Evolutionary conservation across 208 protist genomes (phyloP), one percentile per base, ranked within the genome.

Genomic region (Leishmania gerbilli): DNA sequence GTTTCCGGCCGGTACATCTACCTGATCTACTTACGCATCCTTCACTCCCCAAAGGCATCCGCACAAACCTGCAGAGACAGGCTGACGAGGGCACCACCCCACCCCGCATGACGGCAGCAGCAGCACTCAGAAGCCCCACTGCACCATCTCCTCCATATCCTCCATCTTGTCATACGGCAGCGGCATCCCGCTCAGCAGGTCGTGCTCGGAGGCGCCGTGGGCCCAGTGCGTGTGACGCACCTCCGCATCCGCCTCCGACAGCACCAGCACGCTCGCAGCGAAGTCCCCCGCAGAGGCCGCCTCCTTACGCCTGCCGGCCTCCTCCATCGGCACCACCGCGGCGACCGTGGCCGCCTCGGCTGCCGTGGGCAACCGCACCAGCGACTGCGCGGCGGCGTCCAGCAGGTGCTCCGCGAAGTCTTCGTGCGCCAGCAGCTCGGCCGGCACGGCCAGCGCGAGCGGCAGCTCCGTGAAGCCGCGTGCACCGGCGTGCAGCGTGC

Each of bases 171-270:
- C 42, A 31, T 82, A 77, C 27, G 79, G 79, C 79, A 82, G 72
- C 37, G 79, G 79, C 72, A 82, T 82, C 11, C 45, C 62, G 45
- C 71, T 78, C 60, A 82, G 62, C 42, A 82, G 24, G 51, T 82
- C 79, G 51, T 77, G 79, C 72, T 82, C 79, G 27, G 79, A 82
- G 40, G 79, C 79, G 5, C 79, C 79, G 37, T 77, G 74, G 79
- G 58, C 79, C 79, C 79, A 82, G 79, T 82, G 79, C 71, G 55
- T 64, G 79, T 71, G 60, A 64, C 79, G 79, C 27, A 3, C 40
- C 1, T 40, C 40, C 53, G 78, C 78, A 17, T 74, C 78, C 3
- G 69, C 56, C 78, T 81, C 78, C 40, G 78, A 81, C 78, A 81
- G 78, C 69, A 81, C 51, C 64, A 80, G 49, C 77, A 80, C 77